A percentile compares a stretch with the other conserved stretches of the same genome.
Conservation (phyloP, 352 stramenopile species). For the Phytophthora foliorum region DNA sequence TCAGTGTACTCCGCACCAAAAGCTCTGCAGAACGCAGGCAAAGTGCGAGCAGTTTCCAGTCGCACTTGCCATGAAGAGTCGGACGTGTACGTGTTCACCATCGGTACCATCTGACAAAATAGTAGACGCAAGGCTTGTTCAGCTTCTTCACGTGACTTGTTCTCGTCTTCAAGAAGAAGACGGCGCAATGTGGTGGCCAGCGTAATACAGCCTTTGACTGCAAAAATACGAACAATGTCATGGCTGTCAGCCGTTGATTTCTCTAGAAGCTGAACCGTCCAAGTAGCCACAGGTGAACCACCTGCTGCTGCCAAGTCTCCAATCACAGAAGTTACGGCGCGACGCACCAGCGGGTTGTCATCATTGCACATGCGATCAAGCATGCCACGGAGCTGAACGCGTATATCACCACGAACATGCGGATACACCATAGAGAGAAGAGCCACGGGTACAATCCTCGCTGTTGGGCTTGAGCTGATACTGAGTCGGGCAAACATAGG, state of each 20-base stretch:
- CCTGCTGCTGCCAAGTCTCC: slow-evolving; percentile 70
- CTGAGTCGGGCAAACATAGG: slow-evolving; percentile 87
- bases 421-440: slow-evolving; percentile 84
- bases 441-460: slow-evolving; percentile 84
- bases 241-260: slow-evolving; percentile 86
- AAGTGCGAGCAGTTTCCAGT: slow-evolving; percentile 75
- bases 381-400: slow-evolving; percentile 87
- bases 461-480: slow-evolving; percentile 86
- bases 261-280: slow-evolving; percentile 83
- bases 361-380: slow-evolving; percentile 90
- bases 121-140: slow-evolving; percentile 72
- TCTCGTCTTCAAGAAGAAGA: slow-evolving; percentile 58
- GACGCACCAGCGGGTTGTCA: slow-evolving; percentile 87
- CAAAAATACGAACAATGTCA: slow-evolving; percentile 90
- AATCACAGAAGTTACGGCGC: slow-evolving; percentile 87
- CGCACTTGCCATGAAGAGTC: slow-evolving; percentile 91
- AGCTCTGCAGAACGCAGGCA: slow-evolving; percentile 78
- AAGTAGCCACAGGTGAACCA: slow-evolving; percentile 61
- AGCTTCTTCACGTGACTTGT: slow-evolving; percentile 28
- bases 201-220: slow-evolving; percentile 85
- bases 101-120: slow-evolving; percentile 85
- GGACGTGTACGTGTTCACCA: slow-evolving; percentile 91
- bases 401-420: slow-evolving; percentile 72
- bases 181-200: slow-evolving; percentile 67
- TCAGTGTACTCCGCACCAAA: slow-evolving; percentile 87